These are phyloP conservation scores for Myrica gale DNA, from an alignment of 306 rosid genomes.

Conservation along the genomic window DNA sequence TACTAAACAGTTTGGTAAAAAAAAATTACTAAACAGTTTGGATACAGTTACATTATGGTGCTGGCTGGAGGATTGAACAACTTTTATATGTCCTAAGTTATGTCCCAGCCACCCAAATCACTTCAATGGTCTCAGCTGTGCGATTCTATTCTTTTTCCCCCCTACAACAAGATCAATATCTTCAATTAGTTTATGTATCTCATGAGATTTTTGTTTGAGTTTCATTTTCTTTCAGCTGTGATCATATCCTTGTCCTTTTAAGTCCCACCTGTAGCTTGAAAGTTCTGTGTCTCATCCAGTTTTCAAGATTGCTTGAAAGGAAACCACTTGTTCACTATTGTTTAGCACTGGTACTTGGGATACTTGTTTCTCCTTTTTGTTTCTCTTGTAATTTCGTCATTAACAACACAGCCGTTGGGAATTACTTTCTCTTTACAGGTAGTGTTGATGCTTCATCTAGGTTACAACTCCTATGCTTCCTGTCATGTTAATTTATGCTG, in stretches of 20 bases:
- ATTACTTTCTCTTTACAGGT: too few species aligned
- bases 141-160: background rate
- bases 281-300: background rate
- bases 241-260: background rate
- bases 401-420: background rate
- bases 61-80: background rate
- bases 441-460: too few species aligned
- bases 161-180: background rate
- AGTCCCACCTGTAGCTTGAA: background rate
- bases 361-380: background rate
- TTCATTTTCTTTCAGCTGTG: slow-evolving; percentile 3
- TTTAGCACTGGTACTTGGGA: background rate
- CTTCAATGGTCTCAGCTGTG: background rate
- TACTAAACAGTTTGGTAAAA: background rate
- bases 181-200: slow-evolving; percentile 4
- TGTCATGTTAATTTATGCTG: slow-evolving; percentile 6
- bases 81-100: background rate
- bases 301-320: background rate
- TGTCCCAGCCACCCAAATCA: background rate
- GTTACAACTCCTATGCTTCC: background rate
- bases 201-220: background rate
- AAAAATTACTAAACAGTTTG: background rate
- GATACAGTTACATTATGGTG: background rate
- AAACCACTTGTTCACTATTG: slow-evolving; percentile 10
- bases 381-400: background rate